Evolutionary conservation across 805 yeast genomes (phyloP).

Genomic region (Metschnikowia borealis): DNA sequence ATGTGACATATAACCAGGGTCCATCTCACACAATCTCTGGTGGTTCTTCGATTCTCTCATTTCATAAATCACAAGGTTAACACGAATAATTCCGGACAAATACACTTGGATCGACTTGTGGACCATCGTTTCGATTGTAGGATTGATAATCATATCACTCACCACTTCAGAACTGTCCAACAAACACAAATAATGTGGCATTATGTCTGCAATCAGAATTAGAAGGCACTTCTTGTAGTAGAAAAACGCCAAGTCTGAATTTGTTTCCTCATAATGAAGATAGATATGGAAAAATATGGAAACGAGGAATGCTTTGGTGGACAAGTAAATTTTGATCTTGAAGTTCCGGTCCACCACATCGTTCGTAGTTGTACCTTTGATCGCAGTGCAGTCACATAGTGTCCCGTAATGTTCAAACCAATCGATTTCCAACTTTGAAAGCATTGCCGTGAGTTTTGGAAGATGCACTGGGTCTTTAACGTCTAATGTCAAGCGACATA

Average conservation of each 20-base stretch:
- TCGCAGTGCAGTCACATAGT: conserved; percentile 7
- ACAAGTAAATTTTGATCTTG: conserved; percentile 14
- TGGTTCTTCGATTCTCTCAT: conserved; percentile 22
- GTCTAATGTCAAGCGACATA: conserved; percentile 9
- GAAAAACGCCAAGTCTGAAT: conserved; percentile 12
- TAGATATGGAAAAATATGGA: conserved; percentile 18
- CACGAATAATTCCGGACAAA: conserved; percentile 28
- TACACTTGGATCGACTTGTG: conserved; percentile 31
- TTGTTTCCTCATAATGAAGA: conserved; percentile 14
- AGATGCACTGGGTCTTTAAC: conserved; percentile 9
- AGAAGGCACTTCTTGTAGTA: conserved; percentile 16
- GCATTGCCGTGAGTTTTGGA: conserved; percentile 9
- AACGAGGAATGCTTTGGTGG: conserved; percentile 15
- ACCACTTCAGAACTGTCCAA: conserved; percentile 16
- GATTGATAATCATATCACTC: conserved; percentile 23
- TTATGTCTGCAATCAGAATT: conserved; percentile 15
- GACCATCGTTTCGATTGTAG: conserved; percentile 19
- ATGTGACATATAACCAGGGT: conserved; percentile 7
- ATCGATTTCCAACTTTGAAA: conserved; percentile 9
- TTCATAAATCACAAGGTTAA: conserved; percentile 26
- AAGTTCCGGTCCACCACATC: conserved; percentile 14
- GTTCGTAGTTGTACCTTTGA: conserved; percentile 1
- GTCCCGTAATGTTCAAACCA: conserved; percentile 12
- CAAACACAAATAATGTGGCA: conserved; percentile 18
- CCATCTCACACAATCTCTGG: conserved; percentile 8